Evolutionary conservation across 1,139 yeast species (phyloP), one percentile per base, ranked within the genome.

Genomic region (Taphrina betulina): DNA sequence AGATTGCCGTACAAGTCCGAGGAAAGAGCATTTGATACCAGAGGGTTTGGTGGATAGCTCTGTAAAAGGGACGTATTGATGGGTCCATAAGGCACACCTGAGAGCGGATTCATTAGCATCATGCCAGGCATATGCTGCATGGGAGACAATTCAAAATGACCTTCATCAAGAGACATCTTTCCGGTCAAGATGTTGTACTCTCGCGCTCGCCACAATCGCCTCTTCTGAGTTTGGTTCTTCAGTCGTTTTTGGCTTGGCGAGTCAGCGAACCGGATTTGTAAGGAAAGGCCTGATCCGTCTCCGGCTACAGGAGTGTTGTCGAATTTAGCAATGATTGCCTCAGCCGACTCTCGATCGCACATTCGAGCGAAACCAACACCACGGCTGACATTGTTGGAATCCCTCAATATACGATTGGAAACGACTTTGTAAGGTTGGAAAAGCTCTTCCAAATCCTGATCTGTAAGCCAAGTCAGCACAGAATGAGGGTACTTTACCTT

Each of bases 311-410:
- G 56, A 33, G 56, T 56, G 16, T 63, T 63, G 37, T 63, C 59
- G 41, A 61, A 60, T 33, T 59, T 57, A 7, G 48, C 36, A 17
- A 63, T 62, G n/a, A 61, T 57, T 17, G 51, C 59, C 35, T 61
- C 65, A 5, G 65, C 65, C 14, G 60, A 50, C 8, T 34, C 51
- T n/a, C 65, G 53, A 16, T 51, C 55, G 8, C 54, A 43, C 50
- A 63, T 57, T 20, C 65, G 62, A 34, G 65, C 65, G 51, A 63
- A 63, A 10, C 65, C 65, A 19, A 63, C 65, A 5, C 65, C 65
- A 33, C 65, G 58, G 31, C 62, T 61, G 31, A 60, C 46, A 14
- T 63, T 63, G 37, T 59, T 54, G 7, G 57, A 46, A 38, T 63
- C 65, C 20, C 65, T 48, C 23, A 63, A 57, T 5, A 63, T 63